A percentile compares a stretch with the other conserved stretches of the same genome.
Evolutionary conservation across 2,329 filamentous ascomycete genomes (phyloP).

Genomic region (Cladobotryum mycophilum): DNA sequence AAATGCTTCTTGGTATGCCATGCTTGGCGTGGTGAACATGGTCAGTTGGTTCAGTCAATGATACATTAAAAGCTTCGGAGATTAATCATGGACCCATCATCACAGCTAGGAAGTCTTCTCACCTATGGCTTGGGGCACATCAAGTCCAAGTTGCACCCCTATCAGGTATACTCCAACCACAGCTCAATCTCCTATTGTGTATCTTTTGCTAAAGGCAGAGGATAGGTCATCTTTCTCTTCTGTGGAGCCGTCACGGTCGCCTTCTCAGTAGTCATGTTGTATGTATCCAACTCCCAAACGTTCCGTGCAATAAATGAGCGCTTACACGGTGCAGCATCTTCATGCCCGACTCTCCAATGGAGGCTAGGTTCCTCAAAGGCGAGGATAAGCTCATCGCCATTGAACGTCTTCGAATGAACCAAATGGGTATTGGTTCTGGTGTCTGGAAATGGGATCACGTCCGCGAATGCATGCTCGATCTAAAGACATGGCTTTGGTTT

Average conservation of each 20-base stretch:
- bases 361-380: slow-evolving; percentile 49
- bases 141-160: slow-evolving; percentile 24
- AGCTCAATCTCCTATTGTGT: too few species aligned
- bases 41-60: slow-evolving; percentile 10
- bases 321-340: slow-evolving; percentile 25
- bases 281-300: not conserved
- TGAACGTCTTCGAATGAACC: slow-evolving; percentile 48
- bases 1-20: slow-evolving; percentile 26
- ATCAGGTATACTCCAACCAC: slow-evolving; percentile 28
- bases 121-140: slow-evolving; percentile 28
- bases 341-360: slow-evolving; percentile 60
- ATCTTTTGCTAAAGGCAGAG: not conserved
- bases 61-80: not conserved
- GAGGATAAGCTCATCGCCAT: slow-evolving; percentile 53
- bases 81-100: slow-evolving; percentile 1
- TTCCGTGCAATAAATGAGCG: slow-evolving; percentile 21
- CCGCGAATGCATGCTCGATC: slow-evolving; percentile 31
- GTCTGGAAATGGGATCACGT: slow-evolving; percentile 38
- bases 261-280: slow-evolving; percentile 42
- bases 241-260: slow-evolving; percentile 38
- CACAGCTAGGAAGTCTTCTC: slow-evolving; percentile 23
- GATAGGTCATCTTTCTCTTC: slow-evolving; percentile 27
- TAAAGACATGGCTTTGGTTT: slow-evolving; percentile 39
- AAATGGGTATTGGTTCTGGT: slow-evolving; percentile 34
- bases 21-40: slow-evolving; percentile 27